These are phyloP conservation scores for Schizophyllum commune DNA, from an alignment of 1,284 basidiomycete genomes.

Conservation along the genomic window DNA sequence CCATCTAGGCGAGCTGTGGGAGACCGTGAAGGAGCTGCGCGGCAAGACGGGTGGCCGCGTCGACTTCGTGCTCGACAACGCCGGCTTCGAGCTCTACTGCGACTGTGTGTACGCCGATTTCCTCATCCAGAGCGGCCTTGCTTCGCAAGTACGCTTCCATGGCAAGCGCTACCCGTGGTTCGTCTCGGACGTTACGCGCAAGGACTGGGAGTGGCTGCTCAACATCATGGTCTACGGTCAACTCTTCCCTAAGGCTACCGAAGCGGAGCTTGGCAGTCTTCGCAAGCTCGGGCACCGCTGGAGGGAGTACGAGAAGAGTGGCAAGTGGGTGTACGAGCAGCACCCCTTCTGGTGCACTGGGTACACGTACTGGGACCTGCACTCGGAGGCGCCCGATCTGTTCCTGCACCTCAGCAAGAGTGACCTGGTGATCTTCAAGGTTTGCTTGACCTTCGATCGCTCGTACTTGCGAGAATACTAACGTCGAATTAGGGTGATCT, in stretches of 20 bases:
- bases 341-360: slow-evolving; percentile 97
- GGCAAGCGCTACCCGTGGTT: slow-evolving; percentile 91
- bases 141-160: slow-evolving; percentile 85
- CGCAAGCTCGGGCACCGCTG: slow-evolving; percentile 79
- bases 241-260: slow-evolving; percentile 76
- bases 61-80: slow-evolving; percentile 86
- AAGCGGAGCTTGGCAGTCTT: slow-evolving; percentile 78
- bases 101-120: slow-evolving; percentile 87
- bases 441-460: neutral
- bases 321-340: slow-evolving; percentile 93
- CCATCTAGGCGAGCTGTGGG: slow-evolving; percentile 76
- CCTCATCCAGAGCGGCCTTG: slow-evolving; percentile 29
- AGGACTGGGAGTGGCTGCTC: slow-evolving; percentile 94
- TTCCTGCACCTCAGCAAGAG: slow-evolving; percentile 89
- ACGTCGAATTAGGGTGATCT: slow-evolving; percentile 54
- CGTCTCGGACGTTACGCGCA: slow-evolving; percentile 93
- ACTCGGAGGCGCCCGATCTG: slow-evolving; percentile 85
- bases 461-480: neutral
- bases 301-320: slow-evolving; percentile 95
- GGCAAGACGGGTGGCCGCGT: slow-evolving; percentile 73
- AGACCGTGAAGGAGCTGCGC: slow-evolving; percentile 66
- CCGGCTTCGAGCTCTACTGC: slow-evolving; percentile 94
- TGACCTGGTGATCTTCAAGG: slow-evolving; percentile 92
- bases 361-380: slow-evolving; percentile 93
- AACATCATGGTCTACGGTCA: slow-evolving; percentile 86